These are phyloP conservation scores for Tuber calosporum DNA, from an alignment of 495 filamentous ascomycete species.

Conservation along the genomic window DNA sequence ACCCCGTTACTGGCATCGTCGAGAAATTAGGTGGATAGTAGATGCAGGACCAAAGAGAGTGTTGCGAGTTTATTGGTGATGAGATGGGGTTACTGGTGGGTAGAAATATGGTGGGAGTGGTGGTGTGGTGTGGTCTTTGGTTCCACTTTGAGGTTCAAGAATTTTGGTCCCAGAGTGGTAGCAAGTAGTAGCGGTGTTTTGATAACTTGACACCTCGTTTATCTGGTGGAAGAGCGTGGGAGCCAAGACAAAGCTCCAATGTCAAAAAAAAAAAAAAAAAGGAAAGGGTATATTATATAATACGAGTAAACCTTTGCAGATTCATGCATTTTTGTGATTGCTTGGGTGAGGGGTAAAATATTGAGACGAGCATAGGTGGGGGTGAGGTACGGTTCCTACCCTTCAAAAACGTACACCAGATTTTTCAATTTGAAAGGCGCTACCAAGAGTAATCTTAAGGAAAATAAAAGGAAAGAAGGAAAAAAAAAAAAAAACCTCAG, in stretches of 20 bases:
- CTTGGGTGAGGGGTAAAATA: too few species aligned
- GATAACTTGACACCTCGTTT: background rate
- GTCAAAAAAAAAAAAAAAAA: too few species aligned
- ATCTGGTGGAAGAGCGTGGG: background rate
- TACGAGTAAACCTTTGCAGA: too few species aligned
- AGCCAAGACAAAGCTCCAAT: background rate
- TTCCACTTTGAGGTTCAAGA: background rate
- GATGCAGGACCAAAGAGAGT: background rate
- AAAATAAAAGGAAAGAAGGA: too few species aligned
- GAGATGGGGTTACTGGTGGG: background rate
- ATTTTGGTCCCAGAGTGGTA: background rate
- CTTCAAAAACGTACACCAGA: too few species aligned
- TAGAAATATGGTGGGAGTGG: background rate
- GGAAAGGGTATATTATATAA: too few species aligned
- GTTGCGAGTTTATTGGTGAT: background rate
- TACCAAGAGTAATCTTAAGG: too few species aligned
- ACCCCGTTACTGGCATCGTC: constrained; percentile 38
- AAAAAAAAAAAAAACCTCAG: too few species aligned
- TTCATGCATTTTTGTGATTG: too few species aligned
- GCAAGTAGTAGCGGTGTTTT: background rate
- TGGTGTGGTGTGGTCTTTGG: background rate
- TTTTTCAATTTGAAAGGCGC: too few species aligned
- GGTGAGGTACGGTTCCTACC: too few species aligned
- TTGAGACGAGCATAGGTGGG: too few species aligned
- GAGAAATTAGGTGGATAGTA: background rate